These are phyloP conservation scores for Tricholoma matsutake DNA, from an alignment of 768 basidiomycete genomes.

Conservation along the genomic window DNA sequence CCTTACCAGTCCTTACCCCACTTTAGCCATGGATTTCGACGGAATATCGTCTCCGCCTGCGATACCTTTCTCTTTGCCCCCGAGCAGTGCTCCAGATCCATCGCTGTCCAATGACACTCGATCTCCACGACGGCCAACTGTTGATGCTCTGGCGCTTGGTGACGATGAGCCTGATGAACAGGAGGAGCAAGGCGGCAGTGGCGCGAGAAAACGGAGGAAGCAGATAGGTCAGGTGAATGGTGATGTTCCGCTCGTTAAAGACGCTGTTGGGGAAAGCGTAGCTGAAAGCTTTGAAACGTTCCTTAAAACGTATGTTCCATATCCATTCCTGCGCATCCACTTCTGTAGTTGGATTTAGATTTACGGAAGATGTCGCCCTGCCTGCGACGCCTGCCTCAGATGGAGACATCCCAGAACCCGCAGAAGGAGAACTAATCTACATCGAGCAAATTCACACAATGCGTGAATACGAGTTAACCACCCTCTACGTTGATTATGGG, in stretches of 20 bases:
- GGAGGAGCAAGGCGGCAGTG: slow-evolving; percentile 34
- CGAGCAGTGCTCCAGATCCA: slow-evolving; percentile 45
- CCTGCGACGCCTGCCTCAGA: slow-evolving; percentile 80
- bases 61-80: slow-evolving; percentile 49
- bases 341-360: slow-evolving; percentile 46
- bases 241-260: slow-evolving; percentile 85
- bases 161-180: slow-evolving; percentile 52
- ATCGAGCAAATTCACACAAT: slow-evolving; percentile 93
- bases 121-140: slow-evolving; percentile 39
- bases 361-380: slow-evolving; percentile 75
- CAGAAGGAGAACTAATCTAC: slow-evolving; percentile 72
- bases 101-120: slow-evolving; percentile 29
- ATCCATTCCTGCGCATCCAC: not conserved
- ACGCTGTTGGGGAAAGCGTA: slow-evolving; percentile 94
- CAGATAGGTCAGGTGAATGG: slow-evolving; percentile 49
- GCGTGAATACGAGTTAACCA: slow-evolving; percentile 92
- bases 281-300: slow-evolving; percentile 90
- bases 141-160: slow-evolving; percentile 54
- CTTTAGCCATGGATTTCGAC: slow-evolving; percentile 49
- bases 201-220: slow-evolving; percentile 39
- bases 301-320: slow-evolving; percentile 72
- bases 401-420: slow-evolving; percentile 51
- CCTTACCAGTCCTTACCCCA: slow-evolving; percentile 2
- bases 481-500: slow-evolving; percentile 93
- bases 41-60: slow-evolving; percentile 56